A percentile compares a stretch with the other conserved stretches of the same genome.
Conservation (phyloP, 1,284 basidiomycete species). For the Trichosporon sp. region DNA sequence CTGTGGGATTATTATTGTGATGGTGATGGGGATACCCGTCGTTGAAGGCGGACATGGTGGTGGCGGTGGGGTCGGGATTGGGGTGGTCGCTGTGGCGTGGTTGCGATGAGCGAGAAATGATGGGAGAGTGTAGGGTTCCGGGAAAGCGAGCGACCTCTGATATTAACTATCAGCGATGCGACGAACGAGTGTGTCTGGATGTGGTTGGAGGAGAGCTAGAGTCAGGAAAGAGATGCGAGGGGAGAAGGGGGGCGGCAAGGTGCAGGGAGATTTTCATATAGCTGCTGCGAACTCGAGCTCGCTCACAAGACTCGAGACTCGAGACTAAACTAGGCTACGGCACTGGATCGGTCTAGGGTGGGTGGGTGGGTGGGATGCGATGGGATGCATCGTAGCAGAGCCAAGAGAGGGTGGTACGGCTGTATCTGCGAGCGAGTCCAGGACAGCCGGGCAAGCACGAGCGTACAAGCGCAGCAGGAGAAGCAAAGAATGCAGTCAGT, state of each 20-base stretch:
- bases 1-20: background rate
- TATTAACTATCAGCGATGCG: background rate
- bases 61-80: background rate
- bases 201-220: background rate
- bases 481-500: too few species aligned
- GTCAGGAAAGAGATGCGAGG: background rate
- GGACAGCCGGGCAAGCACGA: too few species aligned
- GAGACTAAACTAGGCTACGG: too few species aligned
- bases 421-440: too few species aligned
- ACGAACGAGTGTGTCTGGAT: background rate
- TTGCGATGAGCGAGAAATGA: background rate
- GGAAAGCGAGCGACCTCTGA: background rate
- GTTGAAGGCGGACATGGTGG: background rate
- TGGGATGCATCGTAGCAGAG: too few species aligned
- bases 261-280: background rate
- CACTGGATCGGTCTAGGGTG: too few species aligned
- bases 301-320: too few species aligned
- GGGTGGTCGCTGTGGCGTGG: background rate
- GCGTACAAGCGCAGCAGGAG: too few species aligned
- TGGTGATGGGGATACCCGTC: background rate
- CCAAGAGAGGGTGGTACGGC: too few species aligned
- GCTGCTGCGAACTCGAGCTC: too few species aligned
- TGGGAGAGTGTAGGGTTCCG: background rate
- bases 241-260: too few species aligned
- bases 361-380: too few species aligned